phyloP scores from a whole-genome alignment of 1,284 basidiomycete genomes.

The Melampsora occidentalis region DNA sequence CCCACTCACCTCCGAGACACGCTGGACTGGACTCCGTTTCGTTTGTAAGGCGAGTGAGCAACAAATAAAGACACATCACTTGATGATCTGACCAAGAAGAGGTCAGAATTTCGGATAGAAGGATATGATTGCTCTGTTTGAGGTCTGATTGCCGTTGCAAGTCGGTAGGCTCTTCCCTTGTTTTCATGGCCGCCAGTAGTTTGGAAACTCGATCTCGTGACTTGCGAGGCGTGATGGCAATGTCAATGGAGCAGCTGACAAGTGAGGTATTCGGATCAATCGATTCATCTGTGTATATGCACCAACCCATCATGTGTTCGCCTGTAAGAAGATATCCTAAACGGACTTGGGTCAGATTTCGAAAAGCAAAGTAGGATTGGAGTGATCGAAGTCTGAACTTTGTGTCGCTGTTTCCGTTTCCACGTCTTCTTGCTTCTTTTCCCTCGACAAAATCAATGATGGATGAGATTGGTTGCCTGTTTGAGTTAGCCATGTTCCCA shows the following conservation, averaged over 20 bases:
- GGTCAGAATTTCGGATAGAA: neutral
- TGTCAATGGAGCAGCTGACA: constrained; percentile 18
- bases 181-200: neutral
- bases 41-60: constrained; percentile 19
- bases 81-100: constrained; percentile 11
- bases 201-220: constrained; percentile 3
- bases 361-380: neutral
- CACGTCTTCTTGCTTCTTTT: neutral
- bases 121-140: neutral
- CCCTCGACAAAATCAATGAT: constrained; percentile 1
- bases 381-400: neutral
- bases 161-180: neutral
- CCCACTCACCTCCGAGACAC: neutral
- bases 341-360: neutral
- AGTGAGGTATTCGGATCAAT: neutral
- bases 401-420: neutral
- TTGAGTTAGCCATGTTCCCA: constrained; percentile 24
- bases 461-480: constrained; percentile 18
- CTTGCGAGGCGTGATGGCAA: constrained; percentile 15
- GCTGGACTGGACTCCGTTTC: neutral
- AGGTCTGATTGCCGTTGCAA: neutral
- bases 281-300: neutral
- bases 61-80: constrained; percentile 24
- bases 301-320: constrained; percentile 10
- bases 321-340: too few relatives aligned